Conservation (phyloP, 352 stramenopile species). For the Phytophthora constricta region DNA sequence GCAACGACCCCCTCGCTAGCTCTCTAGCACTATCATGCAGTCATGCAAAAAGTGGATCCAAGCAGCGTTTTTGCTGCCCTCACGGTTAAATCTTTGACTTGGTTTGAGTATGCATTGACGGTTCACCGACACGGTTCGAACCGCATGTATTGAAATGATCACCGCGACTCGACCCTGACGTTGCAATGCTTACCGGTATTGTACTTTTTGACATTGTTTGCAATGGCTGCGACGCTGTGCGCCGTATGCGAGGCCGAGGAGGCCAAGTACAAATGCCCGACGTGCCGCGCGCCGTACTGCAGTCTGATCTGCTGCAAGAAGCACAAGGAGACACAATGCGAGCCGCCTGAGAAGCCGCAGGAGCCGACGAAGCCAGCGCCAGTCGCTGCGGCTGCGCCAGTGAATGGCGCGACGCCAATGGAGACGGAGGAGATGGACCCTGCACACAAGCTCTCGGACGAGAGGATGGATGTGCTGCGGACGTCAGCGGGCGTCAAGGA, state of each 20-base stretch:
- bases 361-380: conserved; percentile 7
- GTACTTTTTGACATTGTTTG: conserved; percentile 2
- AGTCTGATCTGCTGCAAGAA: conserved; percentile 80
- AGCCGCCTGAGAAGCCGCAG: conserved; percentile 24
- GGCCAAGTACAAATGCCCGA: conserved; percentile 89
- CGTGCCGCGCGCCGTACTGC: conserved; percentile 76
- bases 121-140: too few species aligned
- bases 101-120: conserved; percentile 11
- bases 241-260: conserved; percentile 53
- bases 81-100: too few species aligned
- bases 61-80: too few species aligned
- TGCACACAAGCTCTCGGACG: conserved; percentile 49
- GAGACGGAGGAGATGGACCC: conserved; percentile 42
- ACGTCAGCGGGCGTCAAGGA: conserved; percentile 44
- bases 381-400: background rate
- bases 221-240: conserved; percentile 61
- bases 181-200: too few species aligned
- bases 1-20: conserved; percentile 20
- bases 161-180: too few species aligned
- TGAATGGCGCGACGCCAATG: conserved; percentile 8
- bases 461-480: conserved; percentile 56
- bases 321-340: conserved; percentile 78
- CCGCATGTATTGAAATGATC: too few species aligned
- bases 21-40: too few species aligned
- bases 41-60: too few species aligned